Evolutionary conservation across 73 alveolate genomes (phyloP).

Genomic region (Tetrahymena thermophila): DNA sequence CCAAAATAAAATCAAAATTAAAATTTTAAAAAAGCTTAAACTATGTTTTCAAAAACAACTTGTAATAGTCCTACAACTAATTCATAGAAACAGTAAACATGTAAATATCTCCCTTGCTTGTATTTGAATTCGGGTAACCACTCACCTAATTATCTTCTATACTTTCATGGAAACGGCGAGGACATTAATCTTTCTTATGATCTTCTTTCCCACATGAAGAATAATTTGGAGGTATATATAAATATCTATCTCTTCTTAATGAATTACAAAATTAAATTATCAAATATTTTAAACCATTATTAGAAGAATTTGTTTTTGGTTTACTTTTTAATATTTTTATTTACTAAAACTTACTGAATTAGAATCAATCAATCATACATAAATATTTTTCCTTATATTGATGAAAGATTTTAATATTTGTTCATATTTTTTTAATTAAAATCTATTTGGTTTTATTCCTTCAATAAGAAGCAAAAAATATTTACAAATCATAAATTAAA

Average conservation of each 20-base stretch:
- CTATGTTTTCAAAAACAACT: background rate
- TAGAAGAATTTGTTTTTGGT: too few species aligned
- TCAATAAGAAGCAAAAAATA: too few species aligned
- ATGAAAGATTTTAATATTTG: too few species aligned
- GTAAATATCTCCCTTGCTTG: conserved; percentile 42
- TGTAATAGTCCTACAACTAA: background rate
- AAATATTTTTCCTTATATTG: too few species aligned
- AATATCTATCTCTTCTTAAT: too few species aligned
- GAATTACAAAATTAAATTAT: too few species aligned
- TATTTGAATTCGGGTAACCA: conserved; percentile 54
- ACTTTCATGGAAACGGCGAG: conserved; percentile 94
- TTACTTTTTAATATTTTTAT: background rate
- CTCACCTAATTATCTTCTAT: conserved; percentile 56
- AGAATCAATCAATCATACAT: too few species aligned
- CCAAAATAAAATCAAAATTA: background rate
- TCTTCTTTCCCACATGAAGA: conserved; percentile 30
- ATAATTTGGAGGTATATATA: background rate
- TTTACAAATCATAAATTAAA: background rate
- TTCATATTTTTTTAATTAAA: too few species aligned
- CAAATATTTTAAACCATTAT: too few species aligned
- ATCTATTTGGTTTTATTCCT: too few species aligned
- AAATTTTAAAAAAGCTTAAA: background rate
- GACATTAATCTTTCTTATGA: conserved; percentile 75
- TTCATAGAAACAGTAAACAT: background rate
- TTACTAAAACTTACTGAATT: background rate